phyloP scores from a whole-genome alignment of 1,284 basidiomycete species.

The Papiliotrema terrestris region DNA sequence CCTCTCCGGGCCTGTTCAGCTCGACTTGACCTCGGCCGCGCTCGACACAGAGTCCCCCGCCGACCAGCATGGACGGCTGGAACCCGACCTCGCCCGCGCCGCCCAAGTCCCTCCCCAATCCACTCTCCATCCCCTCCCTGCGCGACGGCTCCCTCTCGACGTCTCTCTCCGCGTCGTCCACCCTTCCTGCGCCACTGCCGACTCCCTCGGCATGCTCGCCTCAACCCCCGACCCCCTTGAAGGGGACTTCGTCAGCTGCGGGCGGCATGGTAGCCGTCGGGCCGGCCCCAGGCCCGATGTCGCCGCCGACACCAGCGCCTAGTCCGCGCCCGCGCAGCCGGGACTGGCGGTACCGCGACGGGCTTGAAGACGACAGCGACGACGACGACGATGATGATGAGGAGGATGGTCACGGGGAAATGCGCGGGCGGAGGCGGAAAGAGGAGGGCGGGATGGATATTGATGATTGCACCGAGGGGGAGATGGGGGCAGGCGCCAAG shows the following conservation, averaged over 20 bases:
- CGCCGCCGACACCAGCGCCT: slow-evolving; percentile 32
- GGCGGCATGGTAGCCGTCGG: too few relatives aligned
- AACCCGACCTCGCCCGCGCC: slow-evolving; percentile 1
- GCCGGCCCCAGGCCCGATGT: not conserved
- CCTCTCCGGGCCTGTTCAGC: too few relatives aligned
- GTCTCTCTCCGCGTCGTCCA: not conserved
- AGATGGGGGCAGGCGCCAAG: too few relatives aligned
- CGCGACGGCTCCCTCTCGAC: not conserved
- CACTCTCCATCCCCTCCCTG: not conserved
- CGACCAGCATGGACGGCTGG: too few relatives aligned
- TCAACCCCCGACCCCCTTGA: not conserved
- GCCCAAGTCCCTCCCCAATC: not conserved
- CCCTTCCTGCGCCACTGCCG: not conserved
- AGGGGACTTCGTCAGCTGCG: too few relatives aligned
- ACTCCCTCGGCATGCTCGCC: not conserved
- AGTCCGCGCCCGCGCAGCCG: slow-evolving; percentile 25
- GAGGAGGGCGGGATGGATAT: not conserved
- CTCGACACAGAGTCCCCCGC: too few relatives aligned
- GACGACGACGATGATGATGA: not conserved
- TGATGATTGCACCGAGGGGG: not conserved
- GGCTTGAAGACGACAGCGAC: not conserved
- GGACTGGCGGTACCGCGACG: slow-evolving; percentile 10
- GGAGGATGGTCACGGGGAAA: not conserved
- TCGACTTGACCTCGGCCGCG: too few relatives aligned
- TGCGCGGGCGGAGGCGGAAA: not conserved